Percentiles rank a stretch among this genome's conserved stretches.
These are phyloP conservation scores for Verticillium tricorpus DNA, from an alignment of 2,329 filamentous ascomycete genomes.

Conservation along the genomic window DNA sequence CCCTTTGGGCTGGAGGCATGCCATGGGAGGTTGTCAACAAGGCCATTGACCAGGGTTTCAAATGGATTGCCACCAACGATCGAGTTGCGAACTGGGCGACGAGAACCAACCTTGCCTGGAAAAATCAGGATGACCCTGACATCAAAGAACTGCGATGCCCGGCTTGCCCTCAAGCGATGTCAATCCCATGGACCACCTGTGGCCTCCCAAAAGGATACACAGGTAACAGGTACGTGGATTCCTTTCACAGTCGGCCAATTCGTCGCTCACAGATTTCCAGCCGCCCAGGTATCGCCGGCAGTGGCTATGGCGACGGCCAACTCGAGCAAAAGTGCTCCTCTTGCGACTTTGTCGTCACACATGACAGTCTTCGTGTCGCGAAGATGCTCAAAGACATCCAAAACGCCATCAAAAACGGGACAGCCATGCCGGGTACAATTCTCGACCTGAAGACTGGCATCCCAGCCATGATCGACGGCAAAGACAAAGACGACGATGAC, in stretches of 20 bases:
- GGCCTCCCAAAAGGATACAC: slow-evolving; percentile 27
- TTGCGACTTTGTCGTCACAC: slow-evolving; percentile 43
- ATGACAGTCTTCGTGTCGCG: slow-evolving; percentile 49
- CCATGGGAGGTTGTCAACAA: slow-evolving; percentile 56
- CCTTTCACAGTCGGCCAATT: background rate
- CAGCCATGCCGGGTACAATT: slow-evolving; percentile 58
- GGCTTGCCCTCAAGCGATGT: slow-evolving; percentile 31
- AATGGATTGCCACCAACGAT: slow-evolving; percentile 39
- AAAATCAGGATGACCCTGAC: slow-evolving; percentile 43
- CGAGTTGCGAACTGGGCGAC: slow-evolving; percentile 38
- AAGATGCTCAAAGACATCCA: slow-evolving; percentile 55
- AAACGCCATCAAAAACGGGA: slow-evolving; percentile 32
- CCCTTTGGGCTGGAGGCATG: slow-evolving; percentile 54
- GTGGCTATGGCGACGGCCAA: slow-evolving; percentile 45
- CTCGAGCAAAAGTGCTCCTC: slow-evolving; percentile 40
- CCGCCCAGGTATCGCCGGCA: slow-evolving; percentile 28
- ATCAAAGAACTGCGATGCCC: slow-evolving; percentile 46
- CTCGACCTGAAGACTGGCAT: slow-evolving; percentile 40
- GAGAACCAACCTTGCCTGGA: slow-evolving; percentile 46
- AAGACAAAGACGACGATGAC: slow-evolving; percentile 2
- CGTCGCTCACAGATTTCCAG: background rate
- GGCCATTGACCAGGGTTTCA: slow-evolving; percentile 50
- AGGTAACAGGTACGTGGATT: slow-evolving; percentile 9
- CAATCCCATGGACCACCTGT: slow-evolving; percentile 51
- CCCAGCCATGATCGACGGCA: background rate